These are phyloP conservation scores for Domatiomyces catenatus DNA, from an alignment of 2,329 filamentous ascomycete genomes.

Conservation along the genomic window DNA sequence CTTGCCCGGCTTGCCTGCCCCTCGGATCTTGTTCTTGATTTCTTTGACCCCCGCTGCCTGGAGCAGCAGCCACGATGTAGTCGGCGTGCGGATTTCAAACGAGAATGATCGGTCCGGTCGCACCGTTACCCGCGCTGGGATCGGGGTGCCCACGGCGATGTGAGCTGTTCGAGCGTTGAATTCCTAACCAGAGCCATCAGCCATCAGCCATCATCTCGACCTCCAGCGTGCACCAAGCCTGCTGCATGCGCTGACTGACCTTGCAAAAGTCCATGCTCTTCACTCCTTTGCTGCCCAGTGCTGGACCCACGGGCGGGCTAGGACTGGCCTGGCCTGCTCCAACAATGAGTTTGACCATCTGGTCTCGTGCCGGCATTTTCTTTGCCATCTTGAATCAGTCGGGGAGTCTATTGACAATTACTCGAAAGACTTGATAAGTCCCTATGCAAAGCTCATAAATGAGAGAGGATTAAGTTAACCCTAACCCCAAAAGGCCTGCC, in stretches of 20 bases:
- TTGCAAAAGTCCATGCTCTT: slow-evolving; percentile 99
- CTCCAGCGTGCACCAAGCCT: background rate
- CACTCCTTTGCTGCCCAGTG: slow-evolving; percentile 89
- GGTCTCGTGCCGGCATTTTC: slow-evolving; percentile 41
- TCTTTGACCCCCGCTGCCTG: slow-evolving; percentile 61
- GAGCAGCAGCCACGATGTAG: slow-evolving; percentile 80
- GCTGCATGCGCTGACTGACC: slow-evolving; percentile 36
- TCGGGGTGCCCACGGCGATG: slow-evolving; percentile 66
- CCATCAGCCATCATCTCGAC: background rate
- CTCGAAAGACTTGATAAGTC: background rate
- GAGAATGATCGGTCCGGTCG: slow-evolving; percentile 83
- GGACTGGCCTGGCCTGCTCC: slow-evolving; percentile 90
- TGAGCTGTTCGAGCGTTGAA: slow-evolving; percentile 91
- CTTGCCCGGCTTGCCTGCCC: slow-evolving; percentile 57
- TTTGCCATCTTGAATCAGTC: slow-evolving; percentile 31
- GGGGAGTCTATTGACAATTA: background rate
- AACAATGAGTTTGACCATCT: slow-evolving; percentile 93
- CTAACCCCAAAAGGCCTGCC: too few species aligned
- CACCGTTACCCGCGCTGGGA: slow-evolving; percentile 80
- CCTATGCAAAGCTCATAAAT: too few species aligned
- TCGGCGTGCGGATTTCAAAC: slow-evolving; percentile 85
- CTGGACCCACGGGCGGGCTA: slow-evolving; percentile 89
- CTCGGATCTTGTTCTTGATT: slow-evolving; percentile 58
- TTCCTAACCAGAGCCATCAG: slow-evolving; percentile 44
- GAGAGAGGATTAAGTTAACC: too few species aligned